Conservation (phyloP, 352 stramenopile species). For the Globisporangium cylindrosporum region DNA sequence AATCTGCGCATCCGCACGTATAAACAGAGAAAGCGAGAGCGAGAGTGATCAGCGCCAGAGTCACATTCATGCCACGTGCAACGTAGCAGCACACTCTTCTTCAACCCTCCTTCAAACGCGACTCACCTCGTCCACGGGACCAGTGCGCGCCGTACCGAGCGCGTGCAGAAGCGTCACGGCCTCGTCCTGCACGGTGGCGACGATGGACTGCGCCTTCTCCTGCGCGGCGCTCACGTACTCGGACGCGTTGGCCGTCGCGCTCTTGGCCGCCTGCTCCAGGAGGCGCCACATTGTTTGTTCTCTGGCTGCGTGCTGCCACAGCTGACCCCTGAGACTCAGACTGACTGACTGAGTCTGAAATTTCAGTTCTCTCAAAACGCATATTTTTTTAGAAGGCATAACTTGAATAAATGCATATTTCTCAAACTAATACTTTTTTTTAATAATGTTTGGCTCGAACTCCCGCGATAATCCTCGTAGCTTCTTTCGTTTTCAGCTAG, state of each 20-base stretch:
- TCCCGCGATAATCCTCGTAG: too few species aligned
- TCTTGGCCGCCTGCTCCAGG: constrained; percentile 77
- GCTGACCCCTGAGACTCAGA: too few species aligned
- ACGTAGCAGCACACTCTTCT: neutral
- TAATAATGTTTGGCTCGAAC: too few species aligned
- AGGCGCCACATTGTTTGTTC: constrained; percentile 63
- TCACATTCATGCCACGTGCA: neutral
- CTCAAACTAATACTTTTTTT: too few species aligned
- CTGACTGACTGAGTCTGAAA: too few species aligned
- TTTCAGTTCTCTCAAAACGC: too few species aligned
- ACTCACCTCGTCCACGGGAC: constrained; percentile 73
- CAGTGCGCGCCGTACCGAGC: constrained; percentile 50
- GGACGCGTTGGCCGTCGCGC: constrained; percentile 60
- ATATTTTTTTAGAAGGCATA: too few species aligned
- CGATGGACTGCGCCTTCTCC: constrained; percentile 73
- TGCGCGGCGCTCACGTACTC: constrained; percentile 71
- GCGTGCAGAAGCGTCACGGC: constrained; percentile 62
- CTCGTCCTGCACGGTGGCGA: constrained; percentile 71
- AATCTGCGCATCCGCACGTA: constrained; percentile 27
- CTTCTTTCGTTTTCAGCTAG: too few species aligned
- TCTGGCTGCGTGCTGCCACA: neutral
- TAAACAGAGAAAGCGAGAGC: neutral
- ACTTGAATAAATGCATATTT: too few species aligned
- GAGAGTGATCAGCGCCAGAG: too few species aligned
- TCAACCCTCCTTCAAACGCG: neutral